Evolutionary conservation across 2,329 filamentous ascomycete species (phyloP).

Genomic region (Alternaria brassicae): DNA sequence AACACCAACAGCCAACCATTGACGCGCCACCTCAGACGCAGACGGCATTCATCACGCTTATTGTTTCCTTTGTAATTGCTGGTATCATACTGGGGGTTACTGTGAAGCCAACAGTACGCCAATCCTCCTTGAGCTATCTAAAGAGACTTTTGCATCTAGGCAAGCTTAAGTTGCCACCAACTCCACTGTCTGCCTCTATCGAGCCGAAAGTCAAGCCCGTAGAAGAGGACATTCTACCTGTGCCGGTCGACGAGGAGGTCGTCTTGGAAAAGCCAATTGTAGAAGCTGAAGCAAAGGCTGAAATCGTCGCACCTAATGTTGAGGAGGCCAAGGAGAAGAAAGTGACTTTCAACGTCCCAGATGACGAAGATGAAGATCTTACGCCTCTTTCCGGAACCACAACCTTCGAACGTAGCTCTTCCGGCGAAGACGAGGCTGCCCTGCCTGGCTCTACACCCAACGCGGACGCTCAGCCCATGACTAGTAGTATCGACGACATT

Average conservation of each 20-base stretch:
- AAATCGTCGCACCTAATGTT: slow-evolving; percentile 8
- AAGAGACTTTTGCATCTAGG: slow-evolving; percentile 19
- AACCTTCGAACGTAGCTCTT: slow-evolving; percentile 38
- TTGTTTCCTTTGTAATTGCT: slow-evolving; percentile 17
- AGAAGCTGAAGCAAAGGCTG: slow-evolving; percentile 11
- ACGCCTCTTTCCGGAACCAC: slow-evolving; percentile 45
- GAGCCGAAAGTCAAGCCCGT: slow-evolving; percentile 5
- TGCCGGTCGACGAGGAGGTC: slow-evolving; percentile 10
- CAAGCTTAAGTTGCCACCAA: slow-evolving; percentile 15
- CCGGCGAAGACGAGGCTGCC: slow-evolving; percentile 23
- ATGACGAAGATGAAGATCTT: slow-evolving; percentile 43
- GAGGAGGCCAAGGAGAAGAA: slow-evolving; percentile 42
- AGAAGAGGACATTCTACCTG: slow-evolving; percentile 7
- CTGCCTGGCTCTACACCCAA: slow-evolving; percentile 7
- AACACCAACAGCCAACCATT: slow-evolving; percentile 22
- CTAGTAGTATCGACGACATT: slow-evolving; percentile 25
- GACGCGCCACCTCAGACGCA: slow-evolving; percentile 28
- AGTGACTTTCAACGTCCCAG: slow-evolving; percentile 43
- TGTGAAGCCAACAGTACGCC: slow-evolving; percentile 19
- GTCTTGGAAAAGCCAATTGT: slow-evolving; percentile 7
- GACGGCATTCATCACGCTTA: slow-evolving; percentile 18
- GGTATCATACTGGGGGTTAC: slow-evolving; percentile 18
- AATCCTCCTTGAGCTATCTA: slow-evolving; percentile 26
- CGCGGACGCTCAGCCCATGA: slow-evolving; percentile 14
- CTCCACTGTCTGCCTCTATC: slow-evolving; percentile 15